These are phyloP conservation scores for Scedosporium minutisporum DNA, from an alignment of 2,329 filamentous ascomycete species.

Conservation along the genomic window DNA sequence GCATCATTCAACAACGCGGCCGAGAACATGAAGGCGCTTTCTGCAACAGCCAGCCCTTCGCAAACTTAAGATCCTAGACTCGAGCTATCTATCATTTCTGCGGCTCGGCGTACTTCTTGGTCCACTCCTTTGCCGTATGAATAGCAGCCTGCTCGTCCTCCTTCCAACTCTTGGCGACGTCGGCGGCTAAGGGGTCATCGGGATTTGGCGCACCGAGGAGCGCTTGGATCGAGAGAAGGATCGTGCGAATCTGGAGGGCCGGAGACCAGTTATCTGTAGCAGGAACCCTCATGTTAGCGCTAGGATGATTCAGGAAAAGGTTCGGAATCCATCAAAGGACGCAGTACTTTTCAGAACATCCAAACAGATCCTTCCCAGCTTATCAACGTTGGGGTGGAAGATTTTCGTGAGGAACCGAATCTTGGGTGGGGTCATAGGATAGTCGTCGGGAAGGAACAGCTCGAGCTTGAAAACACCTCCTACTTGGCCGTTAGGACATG, in stretches of 20 bases:
- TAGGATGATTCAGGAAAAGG: background rate
- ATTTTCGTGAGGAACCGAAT: constrained; percentile 98
- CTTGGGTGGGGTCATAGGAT: constrained; percentile 97
- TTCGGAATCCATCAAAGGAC: background rate
- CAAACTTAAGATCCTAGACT: background rate
- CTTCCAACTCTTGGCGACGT: constrained; percentile 97
- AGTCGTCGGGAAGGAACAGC: constrained; percentile 95
- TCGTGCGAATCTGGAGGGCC: constrained; percentile 93
- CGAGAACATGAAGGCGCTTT: background rate
- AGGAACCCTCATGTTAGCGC: constrained; percentile 8
- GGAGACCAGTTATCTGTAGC: constrained; percentile 93
- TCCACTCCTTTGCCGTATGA: constrained; percentile 87
- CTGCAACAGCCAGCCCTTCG: background rate
- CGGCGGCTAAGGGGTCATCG: constrained; percentile 94
- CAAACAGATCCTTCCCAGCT: constrained; percentile 90
- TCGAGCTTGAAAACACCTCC: constrained; percentile 91
- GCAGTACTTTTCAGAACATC: constrained; percentile 86
- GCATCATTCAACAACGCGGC: background rate
- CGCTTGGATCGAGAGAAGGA: constrained; percentile 96
- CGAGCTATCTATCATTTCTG: constrained; percentile 5
- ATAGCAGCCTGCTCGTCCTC: constrained; percentile 90
- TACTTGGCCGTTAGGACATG: constrained; percentile 16
- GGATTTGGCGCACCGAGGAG: constrained; percentile 93
- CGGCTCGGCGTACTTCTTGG: constrained; percentile 58
- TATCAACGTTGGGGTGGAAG: constrained; percentile 98